A percentile compares a stretch with the other conserved stretches of the same genome.
phyloP scores from a whole-genome alignment of 495 filamentous ascomycete genomes.

The Talaromyces thailandensis region DNA sequence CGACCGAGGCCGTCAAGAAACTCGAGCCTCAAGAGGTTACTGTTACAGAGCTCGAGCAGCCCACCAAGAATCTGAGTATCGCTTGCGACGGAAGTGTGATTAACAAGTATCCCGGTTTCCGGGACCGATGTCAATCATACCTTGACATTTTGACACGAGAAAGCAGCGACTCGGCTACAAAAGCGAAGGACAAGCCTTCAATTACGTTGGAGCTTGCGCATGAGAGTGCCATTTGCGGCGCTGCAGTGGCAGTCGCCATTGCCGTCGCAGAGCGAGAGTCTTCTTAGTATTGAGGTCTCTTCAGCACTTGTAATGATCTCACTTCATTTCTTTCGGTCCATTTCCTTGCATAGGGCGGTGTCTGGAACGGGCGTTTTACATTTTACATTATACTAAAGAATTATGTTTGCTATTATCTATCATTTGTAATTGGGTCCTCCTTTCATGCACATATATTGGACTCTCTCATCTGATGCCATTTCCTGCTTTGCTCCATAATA shows the following conservation, averaged over 20 bases:
- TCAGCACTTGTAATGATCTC: not conserved
- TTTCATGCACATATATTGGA: conserved; percentile 3
- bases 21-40: conserved; percentile 28
- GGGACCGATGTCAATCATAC: conserved; percentile 39
- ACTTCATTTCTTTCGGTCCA: not conserved
- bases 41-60: conserved; percentile 27
- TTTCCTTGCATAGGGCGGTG: conserved; percentile 7
- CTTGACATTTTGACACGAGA: conserved; percentile 35
- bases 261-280: conserved; percentile 22
- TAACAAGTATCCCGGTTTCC: conserved; percentile 50
- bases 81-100: conserved; percentile 53
- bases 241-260: conserved; percentile 48
- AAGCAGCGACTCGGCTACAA: conserved; percentile 9
- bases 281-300: not conserved
- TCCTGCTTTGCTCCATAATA: not conserved
- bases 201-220: conserved; percentile 39
- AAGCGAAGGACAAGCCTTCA: conserved; percentile 12
- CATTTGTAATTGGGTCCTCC: not conserved
- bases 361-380: not conserved
- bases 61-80: conserved; percentile 30
- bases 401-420: not conserved
- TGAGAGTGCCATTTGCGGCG: conserved; percentile 48
- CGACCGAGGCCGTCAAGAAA: conserved; percentile 21
- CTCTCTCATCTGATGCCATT: not conserved
- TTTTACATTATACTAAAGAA: not conserved